Evolutionary conservation across 768 basidiomycete species (phyloP), one percentile per base, ranked within the genome.

Genomic region (Tricholoma bakamatsutake): DNA sequence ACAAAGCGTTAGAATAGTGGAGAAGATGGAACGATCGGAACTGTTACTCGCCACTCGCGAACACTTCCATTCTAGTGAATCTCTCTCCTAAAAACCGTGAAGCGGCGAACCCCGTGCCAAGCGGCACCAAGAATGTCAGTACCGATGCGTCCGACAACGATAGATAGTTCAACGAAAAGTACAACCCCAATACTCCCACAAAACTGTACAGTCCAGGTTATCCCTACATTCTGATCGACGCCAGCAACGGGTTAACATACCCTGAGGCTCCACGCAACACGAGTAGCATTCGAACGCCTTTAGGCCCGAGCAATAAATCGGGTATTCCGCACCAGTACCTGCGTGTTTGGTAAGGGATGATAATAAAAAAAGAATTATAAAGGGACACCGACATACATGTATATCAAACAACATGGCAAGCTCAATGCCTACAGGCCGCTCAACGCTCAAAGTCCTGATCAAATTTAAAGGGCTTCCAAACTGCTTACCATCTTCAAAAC

Each of bases 121-220:
- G 78, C 0, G 93, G 93, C 0, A 78, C 68, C 2, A 94, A 72
- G 71, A 93, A 94, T 0, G 84, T 83, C 40, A 96, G 71, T 5
- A 88, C 86, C 0, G 83, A 85, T 0, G 88, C 81, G 65, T 94
- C 92, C 1, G 87, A 86, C 0, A 94, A 73, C 0, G 88, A 86
- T 3, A 93, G 77, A 66, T 86, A 89, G 66, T 83, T 76, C 9
- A 92, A 70, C 0, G 88, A 82, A 62, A 81, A 87, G 64, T 82
- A 83, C 21, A 77, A 71, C 10, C 80, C 78, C 45, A 77, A 58
- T 30, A 65, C 52, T 11, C 61, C 61, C 21, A 90, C 78, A 66
- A 91, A 95, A 1, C 87, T 90, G 54, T 43, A 24, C 42, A 24
- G 37, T n/a, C 3, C 8, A n/a, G 37, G n/a, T 39, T 5, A 39